Base-by-base conservation (phyloP, 2,329 filamentous ascomycete species). In the Tothia fuscella region DNA sequence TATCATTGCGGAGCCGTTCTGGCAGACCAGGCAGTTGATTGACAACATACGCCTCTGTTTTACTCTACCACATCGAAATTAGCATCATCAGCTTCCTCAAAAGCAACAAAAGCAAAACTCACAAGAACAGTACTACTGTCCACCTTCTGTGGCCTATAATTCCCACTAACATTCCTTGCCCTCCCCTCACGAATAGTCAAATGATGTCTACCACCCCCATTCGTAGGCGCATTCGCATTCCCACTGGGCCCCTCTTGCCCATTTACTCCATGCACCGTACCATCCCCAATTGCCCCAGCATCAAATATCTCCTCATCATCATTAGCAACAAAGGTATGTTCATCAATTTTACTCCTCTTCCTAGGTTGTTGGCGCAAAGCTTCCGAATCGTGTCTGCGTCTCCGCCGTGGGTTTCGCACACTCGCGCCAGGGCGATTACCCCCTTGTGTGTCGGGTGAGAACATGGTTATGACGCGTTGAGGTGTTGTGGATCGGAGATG, bases 1-100 rank as follows among this genome's bases (percentile, higher is more conserved):
- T 69, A 53, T 79, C 73, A 50, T 74, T 65, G 49, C 79, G 77
- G 48, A 94, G 74, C 53, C 78, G 76, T 53, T 88, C 80, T 37
- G 89, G 88, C 19, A 93, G 72, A 42, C 82, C 79, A 44, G 84
- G 84, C 24, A 95, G 72, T 59, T 88, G 87, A 61, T 82, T 84
- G 48, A 93, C 83, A 32, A 75, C 81, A 58, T 91, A 95, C 48
- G 84, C 83, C 56, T 80, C 78, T 54, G 84, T 94, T 55, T 78
- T 85, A 29, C 84, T 85, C 82, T 93, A 46, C 9, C 34, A 29
- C 12, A n/a, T 31, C 21, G 33, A 22, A 41, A 37, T 19, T 38
- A 38, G 28, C 12, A 20, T 9, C 26, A 24, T 25, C 37, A 12
- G 13, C 7, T 12, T 3, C 28, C 17, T 3, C 3, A 17, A 9